A percentile compares a stretch with the other conserved stretches of the same genome.
Conservation (phyloP, 306 rosid genomes). For the Sindora glabra region DNA sequence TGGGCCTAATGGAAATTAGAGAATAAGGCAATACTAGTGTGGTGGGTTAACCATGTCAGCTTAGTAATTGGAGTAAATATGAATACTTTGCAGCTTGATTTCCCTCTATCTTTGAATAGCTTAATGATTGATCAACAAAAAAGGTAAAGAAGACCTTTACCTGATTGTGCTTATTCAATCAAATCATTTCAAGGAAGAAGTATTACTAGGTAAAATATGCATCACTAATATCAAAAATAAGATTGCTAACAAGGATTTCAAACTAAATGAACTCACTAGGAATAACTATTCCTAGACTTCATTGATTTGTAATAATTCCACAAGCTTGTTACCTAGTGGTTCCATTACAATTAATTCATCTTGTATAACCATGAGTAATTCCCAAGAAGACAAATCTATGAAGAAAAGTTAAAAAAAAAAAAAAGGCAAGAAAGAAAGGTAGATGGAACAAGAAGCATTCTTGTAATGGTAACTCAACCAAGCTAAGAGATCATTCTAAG, state of each 20-base stretch:
- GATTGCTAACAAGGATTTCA: slow-evolving; percentile 40
- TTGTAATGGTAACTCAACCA: slow-evolving; percentile 33
- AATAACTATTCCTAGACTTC: slow-evolving; percentile 31
- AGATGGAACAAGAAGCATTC: slow-evolving; percentile 40
- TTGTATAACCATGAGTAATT: slow-evolving; percentile 7
- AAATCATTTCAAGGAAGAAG: slow-evolving; percentile 34
- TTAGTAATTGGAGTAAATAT: slow-evolving; percentile 31
- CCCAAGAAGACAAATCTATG: slow-evolving; percentile 29
- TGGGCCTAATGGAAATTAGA: slow-evolving; percentile 50
- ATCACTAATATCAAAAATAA: slow-evolving; percentile 47
- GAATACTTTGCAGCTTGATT: slow-evolving; percentile 53
- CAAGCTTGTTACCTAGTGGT: slow-evolving; percentile 28
- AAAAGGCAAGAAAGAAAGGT: slow-evolving; percentile 47
- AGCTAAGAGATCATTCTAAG: slow-evolving; percentile 36
- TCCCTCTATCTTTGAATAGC: slow-evolving; percentile 39
- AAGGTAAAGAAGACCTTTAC: slow-evolving; percentile 25
- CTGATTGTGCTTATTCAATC: slow-evolving; percentile 31
- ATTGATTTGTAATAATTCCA: slow-evolving; percentile 18
- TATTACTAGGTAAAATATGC: slow-evolving; percentile 30
- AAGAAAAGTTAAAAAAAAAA: slow-evolving; percentile 49
- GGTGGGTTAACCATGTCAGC: slow-evolving; percentile 23
- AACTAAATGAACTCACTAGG: slow-evolving; percentile 41
- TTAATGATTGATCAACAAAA: slow-evolving; percentile 33
- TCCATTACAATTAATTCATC: slow-evolving; percentile 30
- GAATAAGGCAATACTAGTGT: slow-evolving; percentile 40